Evolutionary conservation across 441 rosid species (phyloP), one percentile per base, ranked within the genome.

Genomic region (Aquilaria agallochum): DNA sequence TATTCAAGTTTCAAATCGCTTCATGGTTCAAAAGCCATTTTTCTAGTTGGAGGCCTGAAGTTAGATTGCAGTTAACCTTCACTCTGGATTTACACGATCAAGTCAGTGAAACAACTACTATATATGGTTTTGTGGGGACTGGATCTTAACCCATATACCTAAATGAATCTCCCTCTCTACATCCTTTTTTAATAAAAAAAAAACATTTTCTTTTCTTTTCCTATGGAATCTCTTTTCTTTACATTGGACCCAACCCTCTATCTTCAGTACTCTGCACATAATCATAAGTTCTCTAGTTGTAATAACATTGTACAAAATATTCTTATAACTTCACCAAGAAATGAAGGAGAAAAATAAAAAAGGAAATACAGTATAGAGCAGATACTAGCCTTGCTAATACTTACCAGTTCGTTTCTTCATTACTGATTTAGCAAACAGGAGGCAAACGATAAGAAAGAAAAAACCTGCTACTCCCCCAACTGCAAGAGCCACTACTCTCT

Each of bases 381-480:
- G 27, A 9, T 15, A 15, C n/a, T 20, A 14, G 5, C 13, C 32
- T 31, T 53, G 73, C 56, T 53, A 65, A 68, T 77, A 53, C 70
- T 79, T 84, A 69, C 71, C 60, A 1, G 31, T 64, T 12, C 75
- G 78, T 78, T 76, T 92, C 82, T 82, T 90, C 61, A 80, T 27
- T 4, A 73, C 53, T 9, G 94, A 79, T 71, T 59, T 82, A 3
- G 65, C 56, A 67, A 79, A 89, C 84, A 90, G 58, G 79, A 92
- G 58, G 71, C 81, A 83, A 49, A 78, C 97, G 49, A 88, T 33
- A 5, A 81, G 58, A 64, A 90, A 86, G 13, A 87, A 89, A 20
- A 80, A 69, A 32, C 81, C 97, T 50, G 96, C 96, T 13, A 84
- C 82, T 57, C 91, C 87, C 57, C 98, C 98, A 9, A 92, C 83